Evolutionary conservation across 345 rosid species (phyloP).

Genomic region (Salix dunnii): DNA sequence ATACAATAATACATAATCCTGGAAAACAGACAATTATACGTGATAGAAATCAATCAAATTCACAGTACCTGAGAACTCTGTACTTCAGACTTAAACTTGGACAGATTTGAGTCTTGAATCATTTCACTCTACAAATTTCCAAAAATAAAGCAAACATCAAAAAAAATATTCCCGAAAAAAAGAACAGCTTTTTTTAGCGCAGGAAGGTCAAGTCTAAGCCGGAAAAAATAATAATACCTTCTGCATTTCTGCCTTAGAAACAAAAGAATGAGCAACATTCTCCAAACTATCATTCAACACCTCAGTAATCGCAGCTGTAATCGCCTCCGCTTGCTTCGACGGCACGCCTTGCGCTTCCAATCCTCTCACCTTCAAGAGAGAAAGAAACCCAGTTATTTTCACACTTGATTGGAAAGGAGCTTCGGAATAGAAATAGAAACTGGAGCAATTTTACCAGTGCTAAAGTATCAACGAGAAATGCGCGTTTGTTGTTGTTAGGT

Average conservation of each 20-base stretch:
- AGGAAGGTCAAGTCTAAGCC: background rate
- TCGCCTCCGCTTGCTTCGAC: slow-evolving; percentile 88
- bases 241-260: slow-evolving; percentile 83
- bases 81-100: slow-evolving; percentile 83
- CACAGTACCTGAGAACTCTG: slow-evolving; percentile 73
- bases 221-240: slow-evolving; percentile 41
- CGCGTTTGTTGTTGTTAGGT: slow-evolving; percentile 61
- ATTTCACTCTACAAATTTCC: slow-evolving; percentile 55
- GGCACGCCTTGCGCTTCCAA: slow-evolving; percentile 89
- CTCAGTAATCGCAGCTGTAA: slow-evolving; percentile 77
- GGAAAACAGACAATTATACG: background rate
- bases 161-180: background rate
- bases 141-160: background rate
- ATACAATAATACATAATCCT: background rate
- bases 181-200: background rate
- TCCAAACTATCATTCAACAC: slow-evolving; percentile 91
- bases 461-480: slow-evolving; percentile 90
- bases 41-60: background rate
- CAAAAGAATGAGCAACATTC: slow-evolving; percentile 74
- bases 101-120: slow-evolving; percentile 74
- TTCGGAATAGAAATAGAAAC: background rate
- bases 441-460: slow-evolving; percentile 51
- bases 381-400: too few species aligned
- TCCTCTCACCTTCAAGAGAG: slow-evolving; percentile 57
- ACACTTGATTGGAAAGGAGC: background rate